phyloP scores from a whole-genome alignment of 2,329 filamentous ascomycete genomes.

The Pseudogymnoascus sp. region DNA sequence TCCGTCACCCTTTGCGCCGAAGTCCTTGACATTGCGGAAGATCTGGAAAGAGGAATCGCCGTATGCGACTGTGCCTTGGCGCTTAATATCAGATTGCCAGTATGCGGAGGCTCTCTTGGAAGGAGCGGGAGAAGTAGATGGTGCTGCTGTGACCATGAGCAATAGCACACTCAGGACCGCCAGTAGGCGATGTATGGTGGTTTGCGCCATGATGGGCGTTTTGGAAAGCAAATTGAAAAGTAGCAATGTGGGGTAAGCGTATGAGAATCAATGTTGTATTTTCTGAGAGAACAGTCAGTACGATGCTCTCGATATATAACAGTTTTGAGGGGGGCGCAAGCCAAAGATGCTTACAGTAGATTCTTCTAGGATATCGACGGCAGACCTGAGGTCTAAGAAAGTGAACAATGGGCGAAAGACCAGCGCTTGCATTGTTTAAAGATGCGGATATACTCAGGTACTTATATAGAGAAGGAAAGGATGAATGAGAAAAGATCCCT shows the following conservation, averaged over 20 bases:
- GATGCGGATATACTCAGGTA: not conserved
- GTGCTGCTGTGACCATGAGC: not conserved
- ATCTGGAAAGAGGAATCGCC: conserved; percentile 55
- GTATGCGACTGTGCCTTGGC: conserved; percentile 28
- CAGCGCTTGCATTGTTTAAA: not conserved
- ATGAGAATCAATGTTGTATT: not conserved
- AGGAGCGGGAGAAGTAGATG: not conserved
- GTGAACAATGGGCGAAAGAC: conserved; percentile 3
- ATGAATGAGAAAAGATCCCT: not conserved
- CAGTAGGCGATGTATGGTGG: not conserved
- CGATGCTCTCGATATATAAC: not conserved
- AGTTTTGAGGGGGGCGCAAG: not conserved
- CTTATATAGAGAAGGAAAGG: not conserved
- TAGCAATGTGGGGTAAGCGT: not conserved
- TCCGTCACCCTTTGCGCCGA: conserved; percentile 61
- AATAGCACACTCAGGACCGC: conserved; percentile 3
- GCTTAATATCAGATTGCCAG: conserved; percentile 27
- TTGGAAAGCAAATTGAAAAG: not conserved
- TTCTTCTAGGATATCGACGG: not conserved
- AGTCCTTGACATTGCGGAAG: conserved; percentile 72
- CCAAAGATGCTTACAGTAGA: not conserved
- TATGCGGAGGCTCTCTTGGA: conserved; percentile 14
- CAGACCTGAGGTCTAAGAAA: not conserved
- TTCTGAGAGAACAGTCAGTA: not conserved
- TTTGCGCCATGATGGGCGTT: not conserved